Evolutionary conservation across 192 early-diverging fungal genomes (phyloP), one percentile per base, ranked within the genome.

Genomic region (Rhizoclosmatium sp.): DNA sequence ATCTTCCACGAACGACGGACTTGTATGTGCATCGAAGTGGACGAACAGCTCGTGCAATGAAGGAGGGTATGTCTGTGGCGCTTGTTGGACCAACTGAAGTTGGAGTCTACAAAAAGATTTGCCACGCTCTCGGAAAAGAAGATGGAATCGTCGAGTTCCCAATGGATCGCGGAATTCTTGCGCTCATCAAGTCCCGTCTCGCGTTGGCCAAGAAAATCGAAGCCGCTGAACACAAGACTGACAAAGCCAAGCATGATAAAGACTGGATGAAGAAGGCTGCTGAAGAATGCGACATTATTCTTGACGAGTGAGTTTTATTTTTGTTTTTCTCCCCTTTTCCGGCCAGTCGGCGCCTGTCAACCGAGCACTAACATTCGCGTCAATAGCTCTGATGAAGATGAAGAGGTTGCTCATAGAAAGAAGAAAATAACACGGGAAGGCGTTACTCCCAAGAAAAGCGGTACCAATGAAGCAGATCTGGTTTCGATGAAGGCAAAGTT

Each of bases 11-110:
- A 19, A 93, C 93, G 5, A 91, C 93, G 40, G 96, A 99, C 60
- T 88, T 97, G n/a, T 99, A 99, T 80, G 94, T 99, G 42, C 97
- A 99, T 82, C 89, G 97, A 9, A 93, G 92, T 79, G 97, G 97
- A 56, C 91, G 97, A 77, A 99, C 97, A 0, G 97, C 96, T 4
- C 92, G 97, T 77, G 96, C 93, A n/a, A 75, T 85, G 44, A 87
- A 83, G 21, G 93, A 95, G 69, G 97, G 97, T 71, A 83, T 97
- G 39, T 92, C 90, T 47, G 82, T 99, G 31, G 85, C 95, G 86
- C 81, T 99, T 56, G 91, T 90, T 74, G 91, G 92, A 41, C 96
- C 97, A 23, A 91, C 95, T 66, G 97, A 99, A 76, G 80, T 91
- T 31, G 87, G 88, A 60, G 77, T 93, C 41, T 97, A 96, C 84